phyloP scores from a whole-genome alignment of 2,329 filamentous ascomycete genomes.

The Pseudovirgaria hyperparasitica region DNA sequence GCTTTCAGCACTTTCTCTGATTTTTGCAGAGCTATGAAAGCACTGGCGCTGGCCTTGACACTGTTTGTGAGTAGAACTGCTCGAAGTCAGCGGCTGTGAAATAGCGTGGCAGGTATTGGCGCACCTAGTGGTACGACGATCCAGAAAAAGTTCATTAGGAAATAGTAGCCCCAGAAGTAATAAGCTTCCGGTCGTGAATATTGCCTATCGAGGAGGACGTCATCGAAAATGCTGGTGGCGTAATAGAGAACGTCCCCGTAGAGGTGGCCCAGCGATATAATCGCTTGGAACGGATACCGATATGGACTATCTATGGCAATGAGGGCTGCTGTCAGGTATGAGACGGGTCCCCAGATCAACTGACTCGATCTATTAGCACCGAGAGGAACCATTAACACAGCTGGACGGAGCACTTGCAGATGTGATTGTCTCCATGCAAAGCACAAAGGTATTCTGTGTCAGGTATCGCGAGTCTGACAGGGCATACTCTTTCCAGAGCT shows the following conservation, averaged over 20 bases:
- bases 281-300: slow-evolving; percentile 45
- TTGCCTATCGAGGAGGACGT: slow-evolving; percentile 38
- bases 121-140: slow-evolving; percentile 46
- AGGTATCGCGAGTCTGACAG: slow-evolving; percentile 80
- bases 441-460: slow-evolving; percentile 66
- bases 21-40: slow-evolving; percentile 22
- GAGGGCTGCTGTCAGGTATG: slow-evolving; percentile 41
- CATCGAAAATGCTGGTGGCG: slow-evolving; percentile 49
- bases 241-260: slow-evolving; percentile 55
- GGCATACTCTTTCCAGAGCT: slow-evolving; percentile 89
- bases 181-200: slow-evolving; percentile 50
- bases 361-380: slow-evolving; percentile 12
- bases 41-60: slow-evolving; percentile 17
- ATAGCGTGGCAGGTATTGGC: slow-evolving; percentile 8
- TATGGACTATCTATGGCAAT: slow-evolving; percentile 42
- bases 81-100: slow-evolving; percentile 2
- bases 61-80: slow-evolving; percentile 21
- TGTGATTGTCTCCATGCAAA: slow-evolving; percentile 79
- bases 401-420: slow-evolving; percentile 40
- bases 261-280: slow-evolving; percentile 50
- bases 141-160: slow-evolving; percentile 55
- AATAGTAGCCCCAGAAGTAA: slow-evolving; percentile 56
- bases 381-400: neutral
- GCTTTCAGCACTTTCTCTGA: slow-evolving; percentile 19
- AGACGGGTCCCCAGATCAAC: slow-evolving; percentile 50